A percentile compares a stretch with the other conserved stretches of the same genome.
Evolutionary conservation across 2,329 filamentous ascomycete species (phyloP).

Genomic region (Bisporella sp.): DNA sequence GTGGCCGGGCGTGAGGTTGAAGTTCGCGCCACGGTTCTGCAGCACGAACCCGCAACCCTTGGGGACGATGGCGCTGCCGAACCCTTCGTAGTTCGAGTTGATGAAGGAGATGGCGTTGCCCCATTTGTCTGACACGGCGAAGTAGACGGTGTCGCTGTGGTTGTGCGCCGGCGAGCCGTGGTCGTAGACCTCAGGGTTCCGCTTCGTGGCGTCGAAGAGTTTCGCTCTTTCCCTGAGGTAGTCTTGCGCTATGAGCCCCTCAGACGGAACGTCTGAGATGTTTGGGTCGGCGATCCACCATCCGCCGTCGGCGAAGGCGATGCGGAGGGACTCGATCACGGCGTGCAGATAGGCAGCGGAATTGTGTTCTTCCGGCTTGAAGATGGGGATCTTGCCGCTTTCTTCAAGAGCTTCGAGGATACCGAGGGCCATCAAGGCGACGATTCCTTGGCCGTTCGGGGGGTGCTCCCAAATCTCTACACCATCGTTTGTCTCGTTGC

Average conservation of each 20-base stretch:
- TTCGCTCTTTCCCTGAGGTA: constrained; percentile 68
- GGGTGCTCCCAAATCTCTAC: constrained; percentile 94
- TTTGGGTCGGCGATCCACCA: constrained; percentile 90
- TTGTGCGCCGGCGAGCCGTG: constrained; percentile 81
- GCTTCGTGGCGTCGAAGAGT: constrained; percentile 50
- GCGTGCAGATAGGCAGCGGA: constrained; percentile 74
- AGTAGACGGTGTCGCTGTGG: constrained; percentile 91
- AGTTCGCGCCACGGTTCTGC: constrained; percentile 88
- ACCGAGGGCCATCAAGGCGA: constrained; percentile 88
- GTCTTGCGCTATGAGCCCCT: constrained; percentile 59
- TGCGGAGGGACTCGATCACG: constrained; percentile 78
- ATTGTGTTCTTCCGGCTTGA: constrained; percentile 70
- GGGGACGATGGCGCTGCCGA: constrained; percentile 84
- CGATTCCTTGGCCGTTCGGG: constrained; percentile 92
- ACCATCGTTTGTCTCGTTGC: constrained; percentile 38
- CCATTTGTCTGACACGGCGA: constrained; percentile 69
- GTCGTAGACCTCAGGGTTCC: constrained; percentile 50
- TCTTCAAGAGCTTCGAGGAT: constrained; percentile 83
- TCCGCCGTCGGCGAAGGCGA: constrained; percentile 81
- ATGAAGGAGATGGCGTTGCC: constrained; percentile 96
- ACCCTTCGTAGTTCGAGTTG: constrained; percentile 87
- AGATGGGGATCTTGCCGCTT: constrained; percentile 65
- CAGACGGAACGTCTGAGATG: constrained; percentile 59
- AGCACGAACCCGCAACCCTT: constrained; percentile 83
- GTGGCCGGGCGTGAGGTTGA: constrained; percentile 63